Percentiles rank a stretch among this genome's conserved stretches.
These are phyloP conservation scores for Rhododendron williamsianum DNA, from an alignment of 148 eudicot species.

Conservation along the genomic window DNA sequence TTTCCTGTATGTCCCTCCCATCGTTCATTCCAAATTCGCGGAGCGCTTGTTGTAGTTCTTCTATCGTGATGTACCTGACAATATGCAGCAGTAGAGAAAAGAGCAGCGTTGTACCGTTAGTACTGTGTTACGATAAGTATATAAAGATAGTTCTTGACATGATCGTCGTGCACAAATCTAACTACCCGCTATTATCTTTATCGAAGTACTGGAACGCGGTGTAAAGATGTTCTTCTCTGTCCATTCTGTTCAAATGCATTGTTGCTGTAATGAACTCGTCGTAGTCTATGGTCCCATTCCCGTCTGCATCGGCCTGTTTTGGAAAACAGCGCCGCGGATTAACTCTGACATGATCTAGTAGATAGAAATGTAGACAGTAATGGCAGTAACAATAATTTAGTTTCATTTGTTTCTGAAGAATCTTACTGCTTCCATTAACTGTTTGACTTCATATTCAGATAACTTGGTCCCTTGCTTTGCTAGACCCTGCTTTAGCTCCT, in stretches of 20 bases:
- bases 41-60: slow-evolving; percentile 91
- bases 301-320: slow-evolving; percentile 90
- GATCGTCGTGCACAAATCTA: neutral
- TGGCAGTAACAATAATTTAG: neutral
- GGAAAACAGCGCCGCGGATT: neutral
- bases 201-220: slow-evolving; percentile 98
- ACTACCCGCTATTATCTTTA: slow-evolving; percentile 93
- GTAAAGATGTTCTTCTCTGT: slow-evolving; percentile 93
- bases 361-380: neutral
- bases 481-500: slow-evolving; percentile 59
- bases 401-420: neutral
- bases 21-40: slow-evolving; percentile 74
- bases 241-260: slow-evolving; percentile 97
- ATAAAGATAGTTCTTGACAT: neutral
- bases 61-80: slow-evolving; percentile 70
- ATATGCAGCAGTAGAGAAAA: neutral
- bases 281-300: slow-evolving; percentile 93
- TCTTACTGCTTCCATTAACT: slow-evolving; percentile 66
- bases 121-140: neutral
- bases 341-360: neutral
- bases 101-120: neutral
- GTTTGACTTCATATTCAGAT: slow-evolving; percentile 54
- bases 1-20: slow-evolving; percentile 76
- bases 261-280: slow-evolving; percentile 99
- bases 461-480: slow-evolving; percentile 54